Evolutionary conservation across 1,284 basidiomycete species (phyloP), one percentile per base, ranked within the genome.

Genomic region (Tremellales sp.): DNA sequence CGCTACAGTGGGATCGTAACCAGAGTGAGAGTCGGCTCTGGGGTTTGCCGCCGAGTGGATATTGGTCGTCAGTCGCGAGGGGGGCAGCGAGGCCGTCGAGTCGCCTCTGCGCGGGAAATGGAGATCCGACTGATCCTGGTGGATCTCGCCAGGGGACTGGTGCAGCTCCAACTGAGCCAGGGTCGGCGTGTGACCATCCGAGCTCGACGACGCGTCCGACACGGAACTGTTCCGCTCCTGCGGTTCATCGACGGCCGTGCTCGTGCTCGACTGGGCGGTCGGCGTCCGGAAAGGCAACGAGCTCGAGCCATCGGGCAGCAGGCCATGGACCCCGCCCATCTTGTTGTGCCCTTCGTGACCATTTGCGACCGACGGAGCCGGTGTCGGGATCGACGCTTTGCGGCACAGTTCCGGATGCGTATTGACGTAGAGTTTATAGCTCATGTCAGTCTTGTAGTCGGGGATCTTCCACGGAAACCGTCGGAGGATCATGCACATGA

Each of bases 391-490:
- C 22, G 63, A 50, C 12, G 65, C 67, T 51, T 71, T 72, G 21
- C 75, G 75, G 52, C 82, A 83, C 39, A 93, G 76, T 67, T 95
- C 90, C 8, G 91, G 91, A 67, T 95, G 91, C 22, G 92, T 87
- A 58, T 85, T 81, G 57, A 97, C 85, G 66, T 95, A 99, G 7
- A 90, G 83, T 52, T 85, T 81, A 78, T 90, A 98, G 66, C 84
- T 87, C 44, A 87, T 81, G 66, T 98, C 95, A 26, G 83, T 83
- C 79, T 95, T 95, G 63, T 84, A 79, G 71, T 99, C 94, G 19
- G 94, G 93, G 50, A 97, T 86, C 74, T 93, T 97, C 95, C 95
- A 99, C 2, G 95, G 95, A 78, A 99, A 99, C 41, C 95, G 81
- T 42, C 94, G 81, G n/a, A 99, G 80, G 52, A 95, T 79, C 95